Percentiles rank a stretch among this genome's conserved stretches.
These are phyloP conservation scores for Collybia sp. DNA, from an alignment of 768 basidiomycete species.

Conservation along the genomic window DNA sequence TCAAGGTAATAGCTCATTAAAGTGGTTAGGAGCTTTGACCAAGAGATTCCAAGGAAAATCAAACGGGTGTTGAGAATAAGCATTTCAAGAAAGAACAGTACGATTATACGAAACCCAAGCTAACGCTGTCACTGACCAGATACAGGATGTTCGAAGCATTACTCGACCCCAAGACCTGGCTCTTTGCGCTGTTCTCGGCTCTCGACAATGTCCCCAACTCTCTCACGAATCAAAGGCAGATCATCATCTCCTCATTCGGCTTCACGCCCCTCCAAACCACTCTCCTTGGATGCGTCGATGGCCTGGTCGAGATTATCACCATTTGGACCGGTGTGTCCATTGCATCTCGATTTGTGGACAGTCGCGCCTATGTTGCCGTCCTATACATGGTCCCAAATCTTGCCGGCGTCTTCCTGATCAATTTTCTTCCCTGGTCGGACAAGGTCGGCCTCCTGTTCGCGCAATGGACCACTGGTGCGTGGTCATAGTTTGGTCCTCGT, in stretches of 20 bases:
- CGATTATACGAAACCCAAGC: conserved; percentile 14
- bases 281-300: conserved; percentile 63
- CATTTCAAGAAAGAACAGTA: conserved; percentile 77
- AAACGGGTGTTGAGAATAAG: conserved; percentile 82
- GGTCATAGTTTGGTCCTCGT: neutral
- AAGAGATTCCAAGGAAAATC: conserved; percentile 44
- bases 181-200: conserved; percentile 65
- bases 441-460: conserved; percentile 61
- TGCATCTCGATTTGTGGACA: conserved; percentile 50
- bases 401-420: conserved; percentile 56
- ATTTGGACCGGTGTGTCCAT: conserved; percentile 63
- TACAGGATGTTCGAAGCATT: conserved; percentile 65
- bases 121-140: no score
- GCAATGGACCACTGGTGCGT: conserved; percentile 47
- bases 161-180: conserved; percentile 68
- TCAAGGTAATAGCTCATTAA: conserved; percentile 38
- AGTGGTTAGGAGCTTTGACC: neutral
- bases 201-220: conserved; percentile 64
- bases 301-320: conserved; percentile 60
- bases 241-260: conserved; percentile 66
- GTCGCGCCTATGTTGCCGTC: conserved; percentile 59
- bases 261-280: conserved; percentile 64
- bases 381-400: conserved; percentile 63
- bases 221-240: conserved; percentile 54
- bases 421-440: conserved; percentile 60